Percentiles rank a stretch among this genome's conserved stretches.
Evolutionary conservation across 2,329 filamentous ascomycete genomes (phyloP).

Genomic region (Epichloe aotearoae): DNA sequence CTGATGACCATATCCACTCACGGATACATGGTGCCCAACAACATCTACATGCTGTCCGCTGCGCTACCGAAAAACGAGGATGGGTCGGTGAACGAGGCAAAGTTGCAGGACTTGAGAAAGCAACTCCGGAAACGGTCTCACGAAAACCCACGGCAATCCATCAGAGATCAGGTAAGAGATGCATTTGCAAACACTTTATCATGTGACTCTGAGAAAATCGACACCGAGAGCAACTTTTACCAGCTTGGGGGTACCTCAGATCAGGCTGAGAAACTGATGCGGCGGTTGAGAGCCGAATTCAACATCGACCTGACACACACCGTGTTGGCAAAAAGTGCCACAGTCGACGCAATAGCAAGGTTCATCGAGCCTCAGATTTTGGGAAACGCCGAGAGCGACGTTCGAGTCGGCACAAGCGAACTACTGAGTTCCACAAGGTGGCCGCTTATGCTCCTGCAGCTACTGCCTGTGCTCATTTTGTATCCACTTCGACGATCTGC

Average conservation of each 20-base stretch:
- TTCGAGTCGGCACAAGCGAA: slow-evolving; percentile 21
- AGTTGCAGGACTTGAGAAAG: slow-evolving; percentile 18
- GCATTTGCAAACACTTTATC: slow-evolving; percentile 29
- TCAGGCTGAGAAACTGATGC: slow-evolving; percentile 21
- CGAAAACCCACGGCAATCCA: slow-evolving; percentile 6
- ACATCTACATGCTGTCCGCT: slow-evolving; percentile 2
- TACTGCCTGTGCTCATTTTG: slow-evolving; percentile 34
- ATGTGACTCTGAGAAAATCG: slow-evolving; percentile 19
- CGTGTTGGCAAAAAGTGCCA: slow-evolving; percentile 34
- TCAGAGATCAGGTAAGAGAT: slow-evolving; percentile 21
- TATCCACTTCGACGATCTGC: slow-evolving; percentile 37
- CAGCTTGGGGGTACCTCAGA: slow-evolving; percentile 35
- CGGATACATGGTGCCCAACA: slow-evolving; percentile 3
- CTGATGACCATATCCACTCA: slow-evolving; percentile 2
- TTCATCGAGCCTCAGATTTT: slow-evolving; percentile 19
- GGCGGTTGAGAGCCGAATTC: slow-evolving; percentile 31
- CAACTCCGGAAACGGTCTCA: slow-evolving; percentile 8
- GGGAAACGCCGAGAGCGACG: not conserved
- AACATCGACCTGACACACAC: slow-evolving; percentile 35
- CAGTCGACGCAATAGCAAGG: slow-evolving; percentile 25
- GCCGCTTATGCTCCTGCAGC: slow-evolving; percentile 35
- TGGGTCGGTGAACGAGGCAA: slow-evolving; percentile 11
- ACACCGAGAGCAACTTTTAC: slow-evolving; percentile 28
- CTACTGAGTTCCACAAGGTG: slow-evolving; percentile 35
- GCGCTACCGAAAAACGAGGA: not conserved